Base-by-base conservation (phyloP, 257 asterid species). In the Leonotis leonurus region DNA sequence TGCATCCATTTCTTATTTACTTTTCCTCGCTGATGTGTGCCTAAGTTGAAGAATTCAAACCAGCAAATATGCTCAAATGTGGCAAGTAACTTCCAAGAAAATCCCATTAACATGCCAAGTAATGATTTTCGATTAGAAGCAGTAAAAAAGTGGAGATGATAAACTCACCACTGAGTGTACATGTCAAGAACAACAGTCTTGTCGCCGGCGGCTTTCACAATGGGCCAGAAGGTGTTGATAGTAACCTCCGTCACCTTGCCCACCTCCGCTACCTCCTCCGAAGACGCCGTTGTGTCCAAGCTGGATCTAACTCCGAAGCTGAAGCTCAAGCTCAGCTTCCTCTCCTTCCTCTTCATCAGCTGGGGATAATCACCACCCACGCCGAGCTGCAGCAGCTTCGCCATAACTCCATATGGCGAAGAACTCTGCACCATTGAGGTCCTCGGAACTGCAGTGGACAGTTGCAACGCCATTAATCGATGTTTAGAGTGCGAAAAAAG, bases 141-240 rank as follows among this genome's bases (percentile, higher is more conserved):
- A n/a, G n/a, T n/a, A n/a, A n/a, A n/a, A n/a, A n/a, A n/a, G n/a
- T n/a, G n/a, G n/a, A n/a, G n/a, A n/a, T n/a, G n/a, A n/a, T n/a
- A n/a, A n/a, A n/a, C n/a, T 69, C 73, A 89, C 97, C 97, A 84
- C 50, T 86, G 95, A 20, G 97, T 89, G 78, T 78, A 89, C 95
- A 89, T 89, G 54, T 89, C 97, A 57, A 89, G 59, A 22, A 89
- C 95, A 7, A 89, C 95, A 29, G 81, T 40, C 80, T 86, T 89
- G 21, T 81, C 85, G 0, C 87, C 90, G 7, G 95, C 95, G 25
- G 93, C 90, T 32, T 82, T 61, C 14, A 89, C 90, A 29, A 86
- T 86, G 18, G 95, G 90, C 96, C 96, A 89, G 41, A 89, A 86
- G 0, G 95, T 86, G 59, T 84, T 88, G 51, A 77, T 69, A 18